These are phyloP conservation scores for Xanthoceras sorbifolium DNA, from an alignment of 345 rosid species.

Conservation along the genomic window DNA sequence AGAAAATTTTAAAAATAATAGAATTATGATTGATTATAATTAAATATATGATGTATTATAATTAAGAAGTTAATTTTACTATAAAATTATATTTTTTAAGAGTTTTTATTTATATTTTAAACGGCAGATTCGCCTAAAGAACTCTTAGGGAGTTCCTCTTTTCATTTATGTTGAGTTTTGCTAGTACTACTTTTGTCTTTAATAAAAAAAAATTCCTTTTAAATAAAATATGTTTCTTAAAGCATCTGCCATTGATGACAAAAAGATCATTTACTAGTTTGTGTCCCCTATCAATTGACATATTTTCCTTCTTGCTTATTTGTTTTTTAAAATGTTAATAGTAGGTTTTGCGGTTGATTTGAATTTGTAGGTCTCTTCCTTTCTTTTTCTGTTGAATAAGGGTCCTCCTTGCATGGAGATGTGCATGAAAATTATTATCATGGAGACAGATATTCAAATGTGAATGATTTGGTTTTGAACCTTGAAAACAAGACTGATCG, in stretches of 20 bases:
- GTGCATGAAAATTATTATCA: slow-evolving; percentile 37
- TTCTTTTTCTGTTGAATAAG: background rate
- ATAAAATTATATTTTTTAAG: background rate
- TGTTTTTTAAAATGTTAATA: background rate
- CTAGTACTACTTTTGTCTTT: background rate
- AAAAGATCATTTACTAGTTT: background rate
- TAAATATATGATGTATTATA: too few relatives aligned
- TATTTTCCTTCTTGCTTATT: background rate
- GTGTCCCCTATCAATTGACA: background rate
- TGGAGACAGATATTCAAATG: slow-evolving; percentile 59
- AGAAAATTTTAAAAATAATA: too few relatives aligned
- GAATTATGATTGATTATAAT: too few relatives aligned
- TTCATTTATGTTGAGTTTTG: background rate
- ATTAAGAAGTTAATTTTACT: too few relatives aligned
- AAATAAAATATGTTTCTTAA: background rate
- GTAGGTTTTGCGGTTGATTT: background rate
- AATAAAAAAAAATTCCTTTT: too few relatives aligned
- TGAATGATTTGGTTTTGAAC: slow-evolving; percentile 49
- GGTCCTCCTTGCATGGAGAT: slow-evolving; percentile 40
- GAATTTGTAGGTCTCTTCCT: background rate
- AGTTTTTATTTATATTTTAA: background rate
- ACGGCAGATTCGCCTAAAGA: background rate
- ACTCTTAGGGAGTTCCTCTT: background rate
- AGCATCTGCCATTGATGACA: background rate
- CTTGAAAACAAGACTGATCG: slow-evolving; percentile 22